These are phyloP conservation scores for Alternaria rosae DNA, from an alignment of 2,329 filamentous ascomycete species.

Conservation along the genomic window DNA sequence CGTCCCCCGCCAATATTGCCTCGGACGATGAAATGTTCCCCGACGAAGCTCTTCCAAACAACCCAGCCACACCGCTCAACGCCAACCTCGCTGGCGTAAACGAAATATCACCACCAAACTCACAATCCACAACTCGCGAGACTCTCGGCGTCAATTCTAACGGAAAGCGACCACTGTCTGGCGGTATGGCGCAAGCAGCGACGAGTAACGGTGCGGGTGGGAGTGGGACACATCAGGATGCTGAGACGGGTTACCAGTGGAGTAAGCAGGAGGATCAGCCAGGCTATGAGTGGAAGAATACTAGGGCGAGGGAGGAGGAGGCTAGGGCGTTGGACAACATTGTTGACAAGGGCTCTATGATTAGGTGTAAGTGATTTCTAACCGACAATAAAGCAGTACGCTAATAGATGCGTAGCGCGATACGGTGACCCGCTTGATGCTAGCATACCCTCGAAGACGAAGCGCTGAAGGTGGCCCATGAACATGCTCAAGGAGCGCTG, in stretches of 20 bases:
- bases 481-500: background rate
- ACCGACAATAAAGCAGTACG: background rate
- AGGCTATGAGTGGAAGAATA: conserved; percentile 50
- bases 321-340: conserved; percentile 44
- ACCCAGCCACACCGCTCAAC: conserved; percentile 52
- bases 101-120: conserved; percentile 64
- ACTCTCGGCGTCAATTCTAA: conserved; percentile 45
- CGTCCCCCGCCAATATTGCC: conserved; percentile 48
- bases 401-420: conserved; percentile 33
- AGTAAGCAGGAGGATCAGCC: conserved; percentile 47
- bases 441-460: conserved; percentile 33
- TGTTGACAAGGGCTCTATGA: conserved; percentile 44
- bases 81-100: conserved; percentile 40
- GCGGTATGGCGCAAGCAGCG: conserved; percentile 21
- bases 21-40: conserved; percentile 54
- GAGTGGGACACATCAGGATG: conserved; percentile 20
- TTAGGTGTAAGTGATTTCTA: conserved; percentile 37
- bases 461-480: conserved; percentile 29
- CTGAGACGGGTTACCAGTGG: conserved; percentile 50
- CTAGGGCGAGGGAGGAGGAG: conserved; percentile 47
- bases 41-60: conserved; percentile 48
- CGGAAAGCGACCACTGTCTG: conserved; percentile 44
- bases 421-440: conserved; percentile 49
- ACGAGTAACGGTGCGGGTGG: conserved; percentile 12
- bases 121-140: conserved; percentile 50